Base-by-base conservation (phyloP, 176 grass and related monocot species). In the Eleusine coracana region DNA sequence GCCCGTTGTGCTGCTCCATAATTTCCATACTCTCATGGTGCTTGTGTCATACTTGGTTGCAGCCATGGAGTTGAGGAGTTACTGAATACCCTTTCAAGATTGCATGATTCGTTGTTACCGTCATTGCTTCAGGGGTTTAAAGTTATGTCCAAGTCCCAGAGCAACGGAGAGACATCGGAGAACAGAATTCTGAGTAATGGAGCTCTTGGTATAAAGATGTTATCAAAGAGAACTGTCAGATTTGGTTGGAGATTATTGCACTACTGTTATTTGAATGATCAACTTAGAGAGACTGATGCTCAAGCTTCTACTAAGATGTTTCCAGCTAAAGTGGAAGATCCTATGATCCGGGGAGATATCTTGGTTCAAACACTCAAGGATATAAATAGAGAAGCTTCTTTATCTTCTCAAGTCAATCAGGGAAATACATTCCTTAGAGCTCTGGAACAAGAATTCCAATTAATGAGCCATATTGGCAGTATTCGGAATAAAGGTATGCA, bases 181-280 rank as follows among this genome's bases (percentile, higher is more conserved):
- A 82, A 83, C 25, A 78, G 18, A 25, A 80, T 62, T n/a, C 64
- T 89, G 72, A 65, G 23, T 80, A 89, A 92, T 70, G 65, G 91
- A 54, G 62, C 87, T 89, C 85, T 93, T 70, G 87, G 92, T 66
- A 75, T 95, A 87, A 95, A 83, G 89, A 89, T 98, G 84, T 83
- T 98, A 63, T 98, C 96, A 68, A 91, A 86, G 70, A 88, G 96
- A 90, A 83, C 85, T 63, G 75, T 91, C 34, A 95, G 70, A 69
- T 95, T 95, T 58, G 89, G 96, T 63, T 95, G 96, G 96, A 83
- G 86, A 95, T 93, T 98, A 81, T 82, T 98, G 56, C 82, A 95
- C 37, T 91, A 88, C 48, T 95, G 91, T 87, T 98, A 93, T 89
- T 91, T 98, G 62, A 95, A 91, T 71, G 85, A 90, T 84, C 85